Percentiles rank a stretch among this genome's conserved stretches.
Conservation (phyloP, 169 alveolate genomes). For the Perkinsus olseni region DNA sequence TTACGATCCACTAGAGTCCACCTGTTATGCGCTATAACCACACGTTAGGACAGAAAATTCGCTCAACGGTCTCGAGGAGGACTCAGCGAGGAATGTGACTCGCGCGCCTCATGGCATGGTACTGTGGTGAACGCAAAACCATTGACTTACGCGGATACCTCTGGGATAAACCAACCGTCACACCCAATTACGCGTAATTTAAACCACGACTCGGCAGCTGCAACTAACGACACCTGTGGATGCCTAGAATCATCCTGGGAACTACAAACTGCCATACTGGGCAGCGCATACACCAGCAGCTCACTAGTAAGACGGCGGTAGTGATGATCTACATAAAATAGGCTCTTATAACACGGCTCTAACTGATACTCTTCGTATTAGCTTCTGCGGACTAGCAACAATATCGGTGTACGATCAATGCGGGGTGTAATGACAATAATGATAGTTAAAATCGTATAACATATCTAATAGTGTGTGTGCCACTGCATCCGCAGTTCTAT, state of each 20-base stretch:
- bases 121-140: background rate
- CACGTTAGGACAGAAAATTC: no score
- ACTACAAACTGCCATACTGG: background rate
- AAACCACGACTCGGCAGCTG: background rate
- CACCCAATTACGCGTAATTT: background rate
- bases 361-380: no score
- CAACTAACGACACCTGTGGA: background rate
- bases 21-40: no score
- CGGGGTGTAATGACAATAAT: no score
- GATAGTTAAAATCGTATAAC: background rate
- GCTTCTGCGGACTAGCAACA: no score
- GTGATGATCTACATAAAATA: background rate
- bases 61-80: no score
- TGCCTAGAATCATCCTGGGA: background rate
- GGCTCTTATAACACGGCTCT: no score
- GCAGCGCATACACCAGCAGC: background rate
- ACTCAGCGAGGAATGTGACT: no score
- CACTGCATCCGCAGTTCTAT: constrained; percentile 3
- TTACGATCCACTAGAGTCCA: no score
- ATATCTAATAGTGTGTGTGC: background rate
- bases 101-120: no score
- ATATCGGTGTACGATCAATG: no score
- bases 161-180: background rate
- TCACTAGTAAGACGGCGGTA: background rate
- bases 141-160: background rate